phyloP scores from a whole-genome alignment of 345 rosid species.

The Aquilaria yunnanensis region DNA sequence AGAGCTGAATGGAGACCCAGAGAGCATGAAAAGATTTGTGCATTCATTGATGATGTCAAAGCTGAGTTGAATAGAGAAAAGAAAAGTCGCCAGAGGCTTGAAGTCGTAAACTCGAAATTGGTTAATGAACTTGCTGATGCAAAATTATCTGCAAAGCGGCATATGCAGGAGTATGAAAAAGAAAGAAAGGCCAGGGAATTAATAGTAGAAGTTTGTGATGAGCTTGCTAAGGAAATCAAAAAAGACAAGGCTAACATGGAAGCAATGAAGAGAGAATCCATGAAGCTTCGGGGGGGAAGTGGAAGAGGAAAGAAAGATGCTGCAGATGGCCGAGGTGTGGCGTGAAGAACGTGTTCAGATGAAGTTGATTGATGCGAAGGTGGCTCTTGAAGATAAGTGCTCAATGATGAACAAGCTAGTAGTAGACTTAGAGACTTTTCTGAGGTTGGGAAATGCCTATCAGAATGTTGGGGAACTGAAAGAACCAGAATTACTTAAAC shows the following conservation, averaged over 20 bases:
- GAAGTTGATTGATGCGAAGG: slow-evolving; percentile 76
- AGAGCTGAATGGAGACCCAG: slow-evolving; percentile 63
- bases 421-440: slow-evolving; percentile 46
- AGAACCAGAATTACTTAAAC: slow-evolving; percentile 33
- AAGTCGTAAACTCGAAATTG: slow-evolving; percentile 61
- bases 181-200: slow-evolving; percentile 60
- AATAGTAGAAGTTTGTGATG: slow-evolving; percentile 74
- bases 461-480: slow-evolving; percentile 23
- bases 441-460: slow-evolving; percentile 25
- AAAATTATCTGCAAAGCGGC: slow-evolving; percentile 49
- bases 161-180: slow-evolving; percentile 51
- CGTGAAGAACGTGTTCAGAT: slow-evolving; percentile 84
- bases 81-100: slow-evolving; percentile 55
- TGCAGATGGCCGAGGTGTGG: slow-evolving; percentile 88
- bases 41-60: slow-evolving; percentile 51
- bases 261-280: slow-evolving; percentile 46
- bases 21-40: slow-evolving; percentile 71
- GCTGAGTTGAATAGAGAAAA: slow-evolving; percentile 52
- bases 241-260: slow-evolving; percentile 66
- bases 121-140: slow-evolving; percentile 64
- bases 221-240: slow-evolving; percentile 69
- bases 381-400: slow-evolving; percentile 38
- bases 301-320: slow-evolving; percentile 73
- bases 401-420: slow-evolving; percentile 45
- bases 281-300: slow-evolving; percentile 51